Evolutionary conservation across 768 basidiomycete genomes (phyloP), one percentile per base, ranked within the genome.

Genomic region (Megacollybia marginata): DNA sequence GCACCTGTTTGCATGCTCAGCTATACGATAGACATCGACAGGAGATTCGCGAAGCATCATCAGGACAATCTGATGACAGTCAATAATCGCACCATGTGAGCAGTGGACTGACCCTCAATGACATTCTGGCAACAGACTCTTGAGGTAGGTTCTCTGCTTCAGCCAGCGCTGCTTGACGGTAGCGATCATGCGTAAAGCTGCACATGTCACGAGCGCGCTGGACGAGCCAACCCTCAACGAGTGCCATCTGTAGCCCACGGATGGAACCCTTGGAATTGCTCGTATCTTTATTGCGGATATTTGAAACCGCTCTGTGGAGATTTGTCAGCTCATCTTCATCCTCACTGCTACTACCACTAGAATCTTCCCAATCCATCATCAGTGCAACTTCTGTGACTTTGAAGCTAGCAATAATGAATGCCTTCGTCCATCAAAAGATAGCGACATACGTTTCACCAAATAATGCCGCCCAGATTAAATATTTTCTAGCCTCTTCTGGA

Each of bases 121-220:
- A 82, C 84, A 87, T 87, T 59, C 79, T 83, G 19, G 82, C 74
- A 42, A 78, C 65, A 1, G 68, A 61, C 13, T 74, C 73, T 47
- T 65, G 62, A 0, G 82, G 69, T 11, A 85, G 69, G 4, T 61
- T 63, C 36, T 73, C 70, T 0, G 73, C 78, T 60, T 85, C 82
- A 4, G 73, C 75, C 55, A 82, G 77, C 9, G 81, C 83, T 9
- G 85, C 85, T 62, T 85, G 84, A 9, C 84, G 75, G 63, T 85
- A 88, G 42, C 84, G 71, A 59, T 87, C 85, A 62, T 88, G 85
- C 4, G 82, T 70, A 62, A 86, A 85, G 56, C 77, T 82, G 62
- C 83, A 85, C 83, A 86, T 85, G 56, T 87, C 85, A 33, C 85
- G 69, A 4, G 82, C 85, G 45, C 82, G 69, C 50, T 84, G 82